These are phyloP conservation scores for Exophiala xenobiotica DNA, from an alignment of 2,329 filamentous ascomycete species.

Conservation along the genomic window DNA sequence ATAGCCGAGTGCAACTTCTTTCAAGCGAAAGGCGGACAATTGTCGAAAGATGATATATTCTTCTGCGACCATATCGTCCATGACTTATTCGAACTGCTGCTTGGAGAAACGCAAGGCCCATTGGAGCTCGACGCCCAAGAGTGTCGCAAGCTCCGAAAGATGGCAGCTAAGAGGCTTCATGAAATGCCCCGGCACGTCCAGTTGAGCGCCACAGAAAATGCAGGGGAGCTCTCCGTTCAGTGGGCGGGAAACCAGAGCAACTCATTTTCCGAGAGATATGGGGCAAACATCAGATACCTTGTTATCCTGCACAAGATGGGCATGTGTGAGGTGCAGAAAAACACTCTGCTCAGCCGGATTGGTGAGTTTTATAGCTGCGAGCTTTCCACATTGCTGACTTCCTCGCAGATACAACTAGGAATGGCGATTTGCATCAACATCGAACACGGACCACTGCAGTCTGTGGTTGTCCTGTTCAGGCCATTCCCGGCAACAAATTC, in stretches of 20 bases:
- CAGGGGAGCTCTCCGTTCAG: conserved; percentile 7
- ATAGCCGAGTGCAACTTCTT: conserved; percentile 10
- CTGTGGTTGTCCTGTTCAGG: conserved; percentile 12
- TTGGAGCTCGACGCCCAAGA: conserved; percentile 1
- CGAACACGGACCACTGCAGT: neutral
- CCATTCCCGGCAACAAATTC: conserved; percentile 1
- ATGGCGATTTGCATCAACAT: no score
- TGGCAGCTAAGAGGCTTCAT: conserved; percentile 9
- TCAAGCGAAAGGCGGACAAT: neutral
- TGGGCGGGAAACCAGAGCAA: conserved; percentile 22
- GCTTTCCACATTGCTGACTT: neutral
- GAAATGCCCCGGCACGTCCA: conserved; percentile 16
- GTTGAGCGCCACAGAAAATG: neutral
- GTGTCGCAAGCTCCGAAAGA: conserved; percentile 4
- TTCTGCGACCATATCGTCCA: conserved; percentile 22
- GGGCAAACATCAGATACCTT: conserved; percentile 11
- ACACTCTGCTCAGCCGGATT: conserved; percentile 5
- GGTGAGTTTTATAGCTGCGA: conserved; percentile 4
- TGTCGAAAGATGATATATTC: conserved; percentile 6
- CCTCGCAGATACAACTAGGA: no score
- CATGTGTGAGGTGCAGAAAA: conserved; percentile 5
- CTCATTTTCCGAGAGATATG: conserved; percentile 6
- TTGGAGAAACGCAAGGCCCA: conserved; percentile 6
- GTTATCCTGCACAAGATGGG: conserved; percentile 15
- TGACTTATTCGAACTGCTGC: conserved; percentile 14